These are phyloP conservation scores for Cladobotryum protrusum DNA, from an alignment of 2,329 filamentous ascomycete species.

Conservation along the genomic window DNA sequence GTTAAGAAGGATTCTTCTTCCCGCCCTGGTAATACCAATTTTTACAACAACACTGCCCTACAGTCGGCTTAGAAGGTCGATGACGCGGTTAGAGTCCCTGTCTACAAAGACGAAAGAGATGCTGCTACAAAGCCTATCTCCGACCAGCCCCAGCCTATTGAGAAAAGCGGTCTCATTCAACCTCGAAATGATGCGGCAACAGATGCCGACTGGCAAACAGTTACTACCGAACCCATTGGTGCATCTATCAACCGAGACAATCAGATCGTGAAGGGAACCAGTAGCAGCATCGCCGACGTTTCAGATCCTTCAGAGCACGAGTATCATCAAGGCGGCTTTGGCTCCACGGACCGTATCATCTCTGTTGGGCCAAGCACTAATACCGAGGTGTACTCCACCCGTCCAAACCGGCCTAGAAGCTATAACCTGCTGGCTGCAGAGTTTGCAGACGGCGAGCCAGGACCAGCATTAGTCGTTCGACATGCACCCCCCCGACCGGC, in stretches of 20 bases:
- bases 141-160: neutral
- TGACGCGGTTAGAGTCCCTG: constrained; percentile 31
- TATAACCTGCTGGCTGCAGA: neutral
- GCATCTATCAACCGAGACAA: constrained; percentile 17
- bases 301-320: constrained; percentile 29
- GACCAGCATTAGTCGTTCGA: neutral
- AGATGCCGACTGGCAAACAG: constrained; percentile 33
- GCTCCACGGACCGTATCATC: neutral
- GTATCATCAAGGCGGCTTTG: neutral
- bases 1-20: neutral
- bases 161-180: constrained; percentile 8
- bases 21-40: constrained; percentile 15
- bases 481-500: constrained; percentile 13
- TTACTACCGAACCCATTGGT: constrained; percentile 25
- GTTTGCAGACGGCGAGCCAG: neutral
- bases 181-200: constrained; percentile 14
- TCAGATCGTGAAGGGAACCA: constrained; percentile 24
- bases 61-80: constrained; percentile 36
- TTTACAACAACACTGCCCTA: constrained; percentile 33
- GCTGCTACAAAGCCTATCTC: neutral
- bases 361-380: neutral
- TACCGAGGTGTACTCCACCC: neutral
- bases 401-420: neutral
- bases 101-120: constrained; percentile 16
- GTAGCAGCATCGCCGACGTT: constrained; percentile 41